Conservation (phyloP, 441 rosid genomes). For the Euphorbia celastroides region DNA sequence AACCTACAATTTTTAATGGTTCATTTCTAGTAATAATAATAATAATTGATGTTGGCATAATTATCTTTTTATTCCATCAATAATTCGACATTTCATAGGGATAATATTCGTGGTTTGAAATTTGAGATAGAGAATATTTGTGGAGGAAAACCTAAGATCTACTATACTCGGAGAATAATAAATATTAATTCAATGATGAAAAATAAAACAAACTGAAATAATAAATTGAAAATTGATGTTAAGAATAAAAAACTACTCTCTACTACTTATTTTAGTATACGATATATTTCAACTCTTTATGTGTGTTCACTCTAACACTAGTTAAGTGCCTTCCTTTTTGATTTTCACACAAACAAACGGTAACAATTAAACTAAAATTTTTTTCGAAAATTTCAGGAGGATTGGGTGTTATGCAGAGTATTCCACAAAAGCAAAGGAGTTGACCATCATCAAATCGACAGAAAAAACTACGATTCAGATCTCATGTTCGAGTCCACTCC, state of each 20-base stretch:
- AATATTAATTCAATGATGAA: no score
- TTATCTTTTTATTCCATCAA: background rate
- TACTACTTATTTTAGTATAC: no score
- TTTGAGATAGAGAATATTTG: background rate
- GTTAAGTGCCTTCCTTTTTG: no score
- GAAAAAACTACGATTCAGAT: constrained; percentile 22
- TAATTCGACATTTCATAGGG: background rate
- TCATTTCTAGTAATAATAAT: background rate
- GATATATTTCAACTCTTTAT: no score
- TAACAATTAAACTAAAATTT: background rate
- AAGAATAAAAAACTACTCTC: no score
- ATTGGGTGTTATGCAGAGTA: constrained; percentile 93
- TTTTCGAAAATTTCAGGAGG: constrained; percentile 51
- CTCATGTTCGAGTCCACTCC: constrained; percentile 33
- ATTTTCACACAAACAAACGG: no score
- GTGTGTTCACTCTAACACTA: no score
- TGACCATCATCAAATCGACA: constrained; percentile 1
- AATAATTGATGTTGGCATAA: background rate
- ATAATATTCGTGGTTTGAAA: background rate
- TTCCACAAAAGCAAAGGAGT: constrained; percentile 63
- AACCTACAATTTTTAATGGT: background rate
- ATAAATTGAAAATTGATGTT: no score
- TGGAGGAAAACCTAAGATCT: background rate
- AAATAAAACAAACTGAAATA: no score
- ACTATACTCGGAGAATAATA: no score